These are phyloP conservation scores for Quercus suber DNA, from an alignment of 306 rosid species.

Conservation along the genomic window DNA sequence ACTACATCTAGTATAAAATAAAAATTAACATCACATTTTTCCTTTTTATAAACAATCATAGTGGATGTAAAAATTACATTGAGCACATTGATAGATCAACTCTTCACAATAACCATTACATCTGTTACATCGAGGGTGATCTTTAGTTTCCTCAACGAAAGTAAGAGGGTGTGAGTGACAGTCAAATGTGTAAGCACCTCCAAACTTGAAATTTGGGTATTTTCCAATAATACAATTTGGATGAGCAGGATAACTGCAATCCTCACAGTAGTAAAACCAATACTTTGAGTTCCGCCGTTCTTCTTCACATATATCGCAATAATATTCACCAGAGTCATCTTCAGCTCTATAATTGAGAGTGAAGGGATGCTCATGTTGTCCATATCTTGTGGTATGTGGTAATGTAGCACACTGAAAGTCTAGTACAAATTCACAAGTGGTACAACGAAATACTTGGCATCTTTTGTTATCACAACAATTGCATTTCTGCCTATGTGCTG, in stretches of 20 bases:
- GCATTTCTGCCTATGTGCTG: rapidly evolving
- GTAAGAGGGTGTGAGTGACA: too few relatives aligned
- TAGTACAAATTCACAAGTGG: not conserved
- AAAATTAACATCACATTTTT: too few relatives aligned
- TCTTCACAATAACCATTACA: too few relatives aligned
- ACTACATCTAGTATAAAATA: too few relatives aligned
- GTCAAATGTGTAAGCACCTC: too few relatives aligned
- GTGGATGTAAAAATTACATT: too few relatives aligned
- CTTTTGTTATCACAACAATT: not conserved
- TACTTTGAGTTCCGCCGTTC: not conserved
- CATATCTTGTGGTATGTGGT: not conserved
- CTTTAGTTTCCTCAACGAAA: too few relatives aligned
- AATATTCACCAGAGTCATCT: not conserved
- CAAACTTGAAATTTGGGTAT: too few relatives aligned
- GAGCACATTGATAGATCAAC: too few relatives aligned
- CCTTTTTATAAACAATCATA: rapidly evolving
- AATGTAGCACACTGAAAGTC: not conserved
- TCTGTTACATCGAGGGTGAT: too few relatives aligned
- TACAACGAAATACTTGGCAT: not conserved
- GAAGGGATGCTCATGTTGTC: not conserved
- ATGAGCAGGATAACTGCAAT: not conserved
- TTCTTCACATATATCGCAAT: not conserved
- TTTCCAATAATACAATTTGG: not conserved
- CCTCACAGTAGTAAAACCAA: not conserved
- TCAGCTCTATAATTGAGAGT: not conserved